Percentiles rank a stretch among this genome's conserved stretches.
Conservation (phyloP, 1,139 yeast genomes). For the Pichia sp. region DNA sequence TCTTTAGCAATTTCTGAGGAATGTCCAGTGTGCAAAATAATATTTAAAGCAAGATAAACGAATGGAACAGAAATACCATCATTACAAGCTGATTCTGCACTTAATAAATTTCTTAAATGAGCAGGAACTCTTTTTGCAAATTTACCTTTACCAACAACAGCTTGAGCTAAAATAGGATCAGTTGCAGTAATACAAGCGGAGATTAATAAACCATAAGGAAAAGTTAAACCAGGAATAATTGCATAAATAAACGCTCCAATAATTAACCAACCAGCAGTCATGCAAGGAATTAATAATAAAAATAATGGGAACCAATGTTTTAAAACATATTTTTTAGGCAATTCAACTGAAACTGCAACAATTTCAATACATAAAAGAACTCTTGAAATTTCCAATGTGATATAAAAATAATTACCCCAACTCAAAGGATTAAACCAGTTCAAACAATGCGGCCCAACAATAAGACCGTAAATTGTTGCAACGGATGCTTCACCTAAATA, state of each 20-base stretch:
- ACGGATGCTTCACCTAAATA: constrained; percentile 96
- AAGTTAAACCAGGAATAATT: constrained; percentile 74
- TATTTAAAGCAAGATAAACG: constrained; percentile 65
- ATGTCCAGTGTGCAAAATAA: constrained; percentile 62
- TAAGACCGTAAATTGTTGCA: constrained; percentile 85
- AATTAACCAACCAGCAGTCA: constrained; percentile 91
- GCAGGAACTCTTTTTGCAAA: constrained; percentile 98
- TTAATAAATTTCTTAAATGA: constrained; percentile 78
- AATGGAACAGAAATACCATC: constrained; percentile 99
- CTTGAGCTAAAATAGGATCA: constrained; percentile 96
- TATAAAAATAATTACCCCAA: constrained; percentile 88
- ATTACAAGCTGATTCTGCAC: constrained; percentile 96
- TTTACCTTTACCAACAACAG: constrained; percentile 96
- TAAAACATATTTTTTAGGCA: constrained; percentile 88
- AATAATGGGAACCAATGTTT: constrained; percentile 85
- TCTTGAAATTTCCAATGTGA: constrained; percentile 84
- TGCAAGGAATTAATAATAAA: constrained; percentile 77
- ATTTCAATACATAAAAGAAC: constrained; percentile 88
- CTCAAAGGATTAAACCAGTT: constrained; percentile 81
- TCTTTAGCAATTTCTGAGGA: constrained; percentile 69
- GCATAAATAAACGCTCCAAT: constrained; percentile 84
- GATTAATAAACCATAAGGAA: constrained; percentile 70
- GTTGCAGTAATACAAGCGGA: constrained; percentile 97
- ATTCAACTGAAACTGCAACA: constrained; percentile 95
- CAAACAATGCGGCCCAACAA: constrained; percentile 89